These are phyloP conservation scores for Coelastrella sp. DNA, from an alignment of 139 green algal genomes.

Conservation along the genomic window DNA sequence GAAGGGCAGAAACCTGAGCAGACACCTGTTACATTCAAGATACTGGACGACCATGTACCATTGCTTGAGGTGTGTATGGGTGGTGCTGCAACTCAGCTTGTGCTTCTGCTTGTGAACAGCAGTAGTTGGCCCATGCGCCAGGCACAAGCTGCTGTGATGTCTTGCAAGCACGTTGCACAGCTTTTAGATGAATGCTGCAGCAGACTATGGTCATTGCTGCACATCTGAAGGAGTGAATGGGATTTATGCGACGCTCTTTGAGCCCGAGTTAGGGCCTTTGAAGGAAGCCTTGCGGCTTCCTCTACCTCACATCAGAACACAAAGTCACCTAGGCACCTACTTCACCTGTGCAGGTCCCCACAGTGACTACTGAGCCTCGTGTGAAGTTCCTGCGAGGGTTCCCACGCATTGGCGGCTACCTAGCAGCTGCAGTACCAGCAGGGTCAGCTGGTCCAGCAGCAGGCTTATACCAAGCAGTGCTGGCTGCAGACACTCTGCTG, in stretches of 20 bases:
- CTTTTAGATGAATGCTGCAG: no score
- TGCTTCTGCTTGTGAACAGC: neutral
- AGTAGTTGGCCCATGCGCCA: neutral
- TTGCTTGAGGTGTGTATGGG: conserved; percentile 52
- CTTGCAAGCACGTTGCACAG: no score
- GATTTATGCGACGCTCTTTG: no score
- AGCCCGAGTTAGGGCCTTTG: no score
- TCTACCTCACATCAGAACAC: no score
- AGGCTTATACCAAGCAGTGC: conserved; percentile 53
- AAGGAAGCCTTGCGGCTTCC: no score
- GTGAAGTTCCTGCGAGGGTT: conserved; percentile 67
- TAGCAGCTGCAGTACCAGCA: conserved; percentile 44
- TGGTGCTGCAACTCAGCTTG: neutral
- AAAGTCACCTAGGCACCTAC: no score
- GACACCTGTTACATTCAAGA: conserved; percentile 62
- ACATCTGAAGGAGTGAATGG: no score
- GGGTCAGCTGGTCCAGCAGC: neutral
- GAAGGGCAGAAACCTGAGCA: neutral
- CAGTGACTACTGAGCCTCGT: conserved; percentile 63
- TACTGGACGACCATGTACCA: conserved; percentile 75
- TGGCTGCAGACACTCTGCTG: conserved; percentile 73
- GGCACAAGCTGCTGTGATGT: no score
- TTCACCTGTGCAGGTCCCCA: conserved; percentile 44
- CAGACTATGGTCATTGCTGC: no score
- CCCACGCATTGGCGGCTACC: conserved; percentile 61